Base-by-base conservation (phyloP, 441 rosid species). In the Geranium incanum region DNA sequence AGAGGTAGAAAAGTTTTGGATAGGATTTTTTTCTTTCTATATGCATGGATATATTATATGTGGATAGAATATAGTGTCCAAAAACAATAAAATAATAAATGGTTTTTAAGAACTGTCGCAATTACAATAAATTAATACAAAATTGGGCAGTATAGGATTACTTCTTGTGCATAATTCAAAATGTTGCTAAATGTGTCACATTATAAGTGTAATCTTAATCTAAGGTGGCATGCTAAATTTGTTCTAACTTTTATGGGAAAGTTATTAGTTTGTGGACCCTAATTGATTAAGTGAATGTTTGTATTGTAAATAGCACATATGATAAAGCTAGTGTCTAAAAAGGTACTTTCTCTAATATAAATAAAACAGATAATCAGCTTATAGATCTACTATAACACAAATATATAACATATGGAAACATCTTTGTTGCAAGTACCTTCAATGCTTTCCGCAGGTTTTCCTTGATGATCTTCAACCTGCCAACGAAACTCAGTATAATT, bases 391-490 rank as follows among this genome's bases (percentile, higher is more conserved):
- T 57, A 68, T 5, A 70, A 18, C 9, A 33, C 65, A 19, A 60
- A 60, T 50, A 33, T 33, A 75, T 36, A 65, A 19, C 37, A 39
- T 21, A 21, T 28, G 33, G 33, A 70, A 19, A 59, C 36, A 69
- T 72, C 64, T 63, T 65, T 68, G 72, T 15, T 55, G 41, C 63
- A 57, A 64, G 69, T 91, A 95, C 99, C 99, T 89, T 89, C 89
- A 59, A 72, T 75, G 80, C 67, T 82, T 37, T 85, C 87, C 45
- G 70, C 72, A 52, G 84, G 72, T 80, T 92, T 92, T 65, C 69
- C 77, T 28, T 71, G 81, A 72, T 79, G 76, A 5, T 79, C 86
- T 74, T 86, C 90, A 33, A 76, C 86, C 98, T 95, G 85, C 65
- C 73, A 71, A 64, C 67, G 71, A 55, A 50, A 65, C 36, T 60